Conservation (phyloP, 2,329 filamentous ascomycete genomes). For the Trichoderma afroharzianum region DNA sequence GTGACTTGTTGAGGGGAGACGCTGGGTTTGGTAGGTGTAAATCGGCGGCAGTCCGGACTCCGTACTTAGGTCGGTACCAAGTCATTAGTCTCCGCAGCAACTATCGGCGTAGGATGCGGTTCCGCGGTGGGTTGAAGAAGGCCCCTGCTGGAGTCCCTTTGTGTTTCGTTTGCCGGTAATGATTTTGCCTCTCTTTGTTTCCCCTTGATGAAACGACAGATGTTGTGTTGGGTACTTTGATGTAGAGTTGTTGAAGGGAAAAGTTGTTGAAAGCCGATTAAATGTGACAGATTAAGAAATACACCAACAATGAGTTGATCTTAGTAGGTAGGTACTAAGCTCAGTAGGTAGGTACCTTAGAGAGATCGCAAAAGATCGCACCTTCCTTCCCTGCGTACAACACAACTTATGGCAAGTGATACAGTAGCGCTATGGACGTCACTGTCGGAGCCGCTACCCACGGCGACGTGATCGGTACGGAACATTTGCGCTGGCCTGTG, state of each 20-base stretch:
- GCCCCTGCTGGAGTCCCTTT: neutral
- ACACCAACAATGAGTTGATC: neutral
- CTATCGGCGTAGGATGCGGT: neutral
- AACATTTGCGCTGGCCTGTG: conserved; percentile 2
- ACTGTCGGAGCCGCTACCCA: neutral
- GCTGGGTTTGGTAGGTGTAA: neutral
- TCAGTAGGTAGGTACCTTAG: too few species aligned
- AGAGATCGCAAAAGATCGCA: neutral
- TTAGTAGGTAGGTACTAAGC: too few species aligned
- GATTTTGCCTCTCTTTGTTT: neutral
- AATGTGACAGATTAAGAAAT: neutral
- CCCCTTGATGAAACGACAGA: neutral
- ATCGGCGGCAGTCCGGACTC: neutral
- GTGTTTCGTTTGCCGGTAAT: neutral
- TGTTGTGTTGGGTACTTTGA: neutral
- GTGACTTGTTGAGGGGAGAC: neutral
- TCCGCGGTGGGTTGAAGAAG: neutral
- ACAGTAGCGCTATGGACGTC: neutral
- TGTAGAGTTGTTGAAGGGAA: neutral
- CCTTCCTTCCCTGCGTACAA: neutral
- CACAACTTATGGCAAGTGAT: neutral
- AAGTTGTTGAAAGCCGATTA: neutral
- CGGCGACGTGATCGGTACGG: conserved; percentile 1
- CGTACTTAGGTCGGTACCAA: neutral
- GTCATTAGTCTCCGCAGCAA: neutral